These are phyloP conservation scores for Pisolithus orientalis DNA, from an alignment of 768 basidiomycete species.

Conservation along the genomic window DNA sequence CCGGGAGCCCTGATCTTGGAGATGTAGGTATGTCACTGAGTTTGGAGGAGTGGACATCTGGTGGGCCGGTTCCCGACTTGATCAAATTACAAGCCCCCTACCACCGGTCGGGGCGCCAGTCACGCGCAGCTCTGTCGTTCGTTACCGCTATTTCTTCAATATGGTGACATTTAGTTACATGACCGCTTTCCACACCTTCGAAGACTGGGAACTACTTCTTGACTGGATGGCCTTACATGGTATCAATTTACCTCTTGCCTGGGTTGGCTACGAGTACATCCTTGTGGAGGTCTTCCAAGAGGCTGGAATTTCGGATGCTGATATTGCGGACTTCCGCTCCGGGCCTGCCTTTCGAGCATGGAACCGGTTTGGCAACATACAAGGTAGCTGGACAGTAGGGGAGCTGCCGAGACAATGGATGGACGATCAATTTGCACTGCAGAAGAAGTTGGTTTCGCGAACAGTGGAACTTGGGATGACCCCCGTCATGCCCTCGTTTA, in stretches of 20 bases:
- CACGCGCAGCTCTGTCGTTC: constrained; percentile 29
- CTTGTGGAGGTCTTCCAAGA: constrained; percentile 33
- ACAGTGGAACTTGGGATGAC: constrained; percentile 39
- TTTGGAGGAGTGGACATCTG: constrained; percentile 35
- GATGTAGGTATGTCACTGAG: constrained; percentile 29
- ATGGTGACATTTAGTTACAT: constrained; percentile 39
- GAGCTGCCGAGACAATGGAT: constrained; percentile 32
- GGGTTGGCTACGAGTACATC: constrained; percentile 35
- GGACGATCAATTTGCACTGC: constrained; percentile 31
- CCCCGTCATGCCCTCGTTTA: constrained; percentile 36
- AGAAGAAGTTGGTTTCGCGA: constrained; percentile 31
- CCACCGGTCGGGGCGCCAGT: constrained; percentile 27
- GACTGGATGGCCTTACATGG: constrained; percentile 39
- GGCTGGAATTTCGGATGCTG: constrained; percentile 29
- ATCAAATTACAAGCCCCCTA: constrained; percentile 22
- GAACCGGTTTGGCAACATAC: constrained; percentile 40
- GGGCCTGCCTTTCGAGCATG: constrained; percentile 37
- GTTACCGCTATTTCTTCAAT: constrained; percentile 37
- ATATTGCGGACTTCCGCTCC: constrained; percentile 31
- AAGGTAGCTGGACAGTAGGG: constrained; percentile 32
- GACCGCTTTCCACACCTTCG: constrained; percentile 33
- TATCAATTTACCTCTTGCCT: constrained; percentile 37
- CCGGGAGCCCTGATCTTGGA: background rate
- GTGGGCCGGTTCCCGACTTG: constrained; percentile 38
- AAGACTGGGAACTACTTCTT: constrained; percentile 33